Evolutionary conservation across 257 asterid genomes (phyloP), one percentile per base, ranked within the genome.

Genomic region (Voacanga thouarsii): DNA sequence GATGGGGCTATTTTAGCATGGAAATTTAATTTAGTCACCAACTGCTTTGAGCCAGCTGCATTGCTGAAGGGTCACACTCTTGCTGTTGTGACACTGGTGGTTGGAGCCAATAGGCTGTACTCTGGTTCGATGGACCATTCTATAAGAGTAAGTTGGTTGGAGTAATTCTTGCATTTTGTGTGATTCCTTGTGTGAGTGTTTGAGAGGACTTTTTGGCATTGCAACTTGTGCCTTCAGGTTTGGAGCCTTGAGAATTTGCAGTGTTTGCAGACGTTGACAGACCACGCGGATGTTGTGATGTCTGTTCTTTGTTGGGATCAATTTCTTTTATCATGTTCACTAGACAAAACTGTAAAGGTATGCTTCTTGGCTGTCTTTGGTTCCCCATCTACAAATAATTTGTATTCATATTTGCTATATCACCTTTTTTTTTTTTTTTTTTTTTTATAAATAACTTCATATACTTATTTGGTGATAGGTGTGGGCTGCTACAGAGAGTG

Each of bases 291-390:
- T 84, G 98, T 90, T 74, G 99, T 96, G 79, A 96, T 94, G 98
- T 96, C 98, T 77, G 90, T 96, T 88, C 86, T 96, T 77, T 93
- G 99, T 70, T 96, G 99, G 99, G 99, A 96, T 80, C 97, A 92
- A 79, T 96, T 96, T 87, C 98, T 96, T 75, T 85, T 96, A 79
- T 88, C 98, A 10, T 96, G 98, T 88, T 96, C 99, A 24, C 79
- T 96, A 84, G 99, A 96, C 86, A 88, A 86, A 85, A 96, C 99
- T 19, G 85, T 93, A 7, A 96, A 92, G 96, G 99, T 92, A 50
- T 39, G 75, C 44, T 21, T 73, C 79, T 72, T 1, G 33, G 44
- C 41, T 12, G 77, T 1, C 57, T 9, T 71, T 37, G 44, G 51
- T 6, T 2, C 14, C 15, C 50, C 43, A 37, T 50, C 72, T 19